A percentile compares a stretch with the other conserved stretches of the same genome.
phyloP scores from a whole-genome alignment of 352 stramenopile genomes.

The Discostella stelligera region DNA sequence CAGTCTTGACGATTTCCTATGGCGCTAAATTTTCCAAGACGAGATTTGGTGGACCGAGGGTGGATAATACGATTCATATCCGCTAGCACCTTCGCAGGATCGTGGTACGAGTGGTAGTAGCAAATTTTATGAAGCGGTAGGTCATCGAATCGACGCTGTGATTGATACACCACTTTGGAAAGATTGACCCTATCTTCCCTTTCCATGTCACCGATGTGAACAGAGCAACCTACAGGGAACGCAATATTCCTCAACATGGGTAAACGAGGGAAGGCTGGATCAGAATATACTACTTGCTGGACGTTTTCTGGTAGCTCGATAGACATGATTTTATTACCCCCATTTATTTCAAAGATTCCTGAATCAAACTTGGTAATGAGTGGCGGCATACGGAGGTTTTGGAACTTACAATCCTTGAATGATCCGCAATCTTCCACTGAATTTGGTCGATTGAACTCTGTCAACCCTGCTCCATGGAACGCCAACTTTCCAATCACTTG shows the following conservation, averaged over 20 bases:
- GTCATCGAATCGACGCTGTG: conserved; percentile 10
- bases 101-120: conserved; percentile 28
- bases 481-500: not conserved
- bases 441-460: not conserved
- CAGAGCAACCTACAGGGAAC: not conserved
- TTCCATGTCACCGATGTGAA: not conserved
- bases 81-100: not conserved
- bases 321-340: not conserved
- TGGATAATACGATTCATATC: conserved; percentile 1
- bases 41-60: conserved; percentile 2
- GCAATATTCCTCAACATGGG: not conserved
- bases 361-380: not conserved
- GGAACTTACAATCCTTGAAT: not conserved
- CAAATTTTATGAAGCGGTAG: conserved; percentile 31
- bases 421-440: not conserved
- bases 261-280: not conserved
- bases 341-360: not conserved
- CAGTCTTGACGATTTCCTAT: conserved; percentile 7
- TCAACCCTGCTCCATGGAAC: not conserved
- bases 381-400: not conserved
- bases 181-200: not conserved
- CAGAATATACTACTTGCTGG: not conserved
- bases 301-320: not conserved
- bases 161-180: not conserved
- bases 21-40: not conserved